Conservation (phyloP, 2,329 filamentous ascomycete genomes). For the Diaporthe humulicola region DNA sequence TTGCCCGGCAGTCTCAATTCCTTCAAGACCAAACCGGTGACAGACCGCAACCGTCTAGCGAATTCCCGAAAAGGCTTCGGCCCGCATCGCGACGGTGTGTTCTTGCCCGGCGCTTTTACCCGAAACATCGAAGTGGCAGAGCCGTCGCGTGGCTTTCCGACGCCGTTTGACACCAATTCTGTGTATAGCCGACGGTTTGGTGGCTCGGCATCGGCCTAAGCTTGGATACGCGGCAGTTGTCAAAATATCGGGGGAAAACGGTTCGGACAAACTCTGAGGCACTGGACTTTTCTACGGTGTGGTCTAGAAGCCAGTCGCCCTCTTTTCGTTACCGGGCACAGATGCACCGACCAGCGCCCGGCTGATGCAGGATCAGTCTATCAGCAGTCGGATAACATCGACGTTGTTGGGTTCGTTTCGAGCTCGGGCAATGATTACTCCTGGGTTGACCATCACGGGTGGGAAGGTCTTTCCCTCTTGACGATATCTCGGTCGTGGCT, state of each 20-base stretch:
- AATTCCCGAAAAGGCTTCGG: conserved; percentile 1
- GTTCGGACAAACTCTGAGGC: neutral
- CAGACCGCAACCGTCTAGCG: neutral
- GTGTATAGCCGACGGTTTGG: neutral
- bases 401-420: neutral
- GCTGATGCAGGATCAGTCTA: neutral
- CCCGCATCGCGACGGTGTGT: conserved; percentile 5
- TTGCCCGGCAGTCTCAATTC: neutral
- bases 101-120: conserved; percentile 24
- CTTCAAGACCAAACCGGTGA: too few relatives aligned
- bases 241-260: neutral
- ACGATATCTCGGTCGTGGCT: neutral
- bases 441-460: neutral
- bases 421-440: neutral
- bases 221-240: neutral
- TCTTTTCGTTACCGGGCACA: neutral
- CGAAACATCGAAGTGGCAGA: conserved; percentile 4
- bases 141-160: conserved; percentile 16
- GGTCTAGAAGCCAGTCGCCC: neutral
- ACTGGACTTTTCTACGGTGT: neutral
- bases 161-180: conserved; percentile 1
- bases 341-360: neutral
- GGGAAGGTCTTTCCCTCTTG: neutral
- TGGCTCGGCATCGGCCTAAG: neutral
- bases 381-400: neutral